Percentiles rank a stretch among this genome's conserved stretches.
These are phyloP conservation scores for Berkeleyomyces basicola DNA, from an alignment of 2,329 filamentous ascomycete species.

Conservation along the genomic window DNA sequence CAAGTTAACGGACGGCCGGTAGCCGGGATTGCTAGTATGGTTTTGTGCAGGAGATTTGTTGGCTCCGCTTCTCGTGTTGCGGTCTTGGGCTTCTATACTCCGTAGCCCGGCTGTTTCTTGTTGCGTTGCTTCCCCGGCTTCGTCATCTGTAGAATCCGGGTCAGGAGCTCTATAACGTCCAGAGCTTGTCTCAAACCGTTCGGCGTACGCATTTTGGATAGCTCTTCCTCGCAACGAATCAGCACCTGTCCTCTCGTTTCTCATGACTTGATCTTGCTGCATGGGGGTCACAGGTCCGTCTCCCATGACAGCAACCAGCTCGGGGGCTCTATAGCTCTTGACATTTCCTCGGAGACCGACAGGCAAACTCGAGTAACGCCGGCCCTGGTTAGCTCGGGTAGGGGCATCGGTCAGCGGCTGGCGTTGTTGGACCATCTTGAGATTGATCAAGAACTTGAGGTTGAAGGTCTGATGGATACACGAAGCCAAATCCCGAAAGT, in stretches of 20 bases:
- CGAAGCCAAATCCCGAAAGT: too few species aligned
- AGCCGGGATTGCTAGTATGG: not conserved
- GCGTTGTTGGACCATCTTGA: not conserved
- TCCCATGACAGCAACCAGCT: conserved; percentile 7
- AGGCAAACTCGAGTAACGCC: conserved; percentile 9
- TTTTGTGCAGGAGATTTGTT: not conserved
- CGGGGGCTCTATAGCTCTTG: conserved; percentile 12
- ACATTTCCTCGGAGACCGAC: conserved; percentile 1
- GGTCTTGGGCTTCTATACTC: too few species aligned
- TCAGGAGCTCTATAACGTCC: too few species aligned
- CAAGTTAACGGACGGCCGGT: not conserved
- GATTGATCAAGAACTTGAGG: not conserved
- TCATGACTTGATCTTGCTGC: conserved; percentile 10
- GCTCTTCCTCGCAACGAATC: conserved; percentile 9
- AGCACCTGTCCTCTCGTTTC: not conserved
- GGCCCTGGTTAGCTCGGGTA: not conserved
- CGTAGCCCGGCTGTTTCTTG: too few species aligned
- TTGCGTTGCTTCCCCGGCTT: too few species aligned
- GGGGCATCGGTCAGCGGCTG: not conserved
- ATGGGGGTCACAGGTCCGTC: conserved; percentile 2
- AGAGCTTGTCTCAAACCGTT: not conserved
- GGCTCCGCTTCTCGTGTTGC: too few species aligned
- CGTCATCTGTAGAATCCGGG: too few species aligned
- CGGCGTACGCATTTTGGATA: conserved; percentile 5
- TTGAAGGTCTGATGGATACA: not conserved